Evolutionary conservation across 108 stramenopile genomes (phyloP).

Genomic region (Chaetoceros muelleri): DNA sequence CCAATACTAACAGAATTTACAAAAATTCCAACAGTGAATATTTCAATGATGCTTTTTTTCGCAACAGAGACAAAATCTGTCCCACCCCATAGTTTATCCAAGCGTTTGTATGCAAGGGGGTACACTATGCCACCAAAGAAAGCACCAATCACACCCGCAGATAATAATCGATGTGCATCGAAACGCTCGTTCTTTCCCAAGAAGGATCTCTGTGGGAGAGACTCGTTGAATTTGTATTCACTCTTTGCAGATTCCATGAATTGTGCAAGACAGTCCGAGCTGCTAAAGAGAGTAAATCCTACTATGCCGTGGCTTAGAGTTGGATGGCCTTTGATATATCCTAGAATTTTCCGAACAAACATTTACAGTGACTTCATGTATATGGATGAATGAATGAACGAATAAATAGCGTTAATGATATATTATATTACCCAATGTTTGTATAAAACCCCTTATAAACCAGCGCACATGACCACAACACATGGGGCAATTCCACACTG

Average conservation of each 20-base stretch:
- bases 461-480: too few species aligned
- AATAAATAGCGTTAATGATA: too few species aligned
- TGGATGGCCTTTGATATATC: too few species aligned
- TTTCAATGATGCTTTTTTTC: conserved; percentile 35
- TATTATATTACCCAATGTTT: too few species aligned
- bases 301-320: conserved; percentile 2
- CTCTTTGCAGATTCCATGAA: conserved; percentile 1
- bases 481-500: too few species aligned
- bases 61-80: conserved; percentile 20
- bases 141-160: conserved; percentile 27
- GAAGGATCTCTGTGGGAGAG: too few species aligned
- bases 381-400: too few species aligned
- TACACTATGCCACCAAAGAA: conserved; percentile 41
- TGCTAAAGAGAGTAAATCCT: conserved; percentile 6
- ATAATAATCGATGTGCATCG: conserved; percentile 8
- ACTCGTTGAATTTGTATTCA: background rate
- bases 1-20: conserved; percentile 40
- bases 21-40: conserved; percentile 41
- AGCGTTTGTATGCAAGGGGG: conserved; percentile 28
- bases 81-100: conserved; percentile 28
- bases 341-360: too few species aligned
- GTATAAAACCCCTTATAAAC: too few species aligned
- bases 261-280: conserved; percentile 8
- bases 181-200: conserved; percentile 4
- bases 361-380: too few species aligned